phyloP scores from a whole-genome alignment of 805 yeast species.

The Candida cerambycidarum region DNA sequence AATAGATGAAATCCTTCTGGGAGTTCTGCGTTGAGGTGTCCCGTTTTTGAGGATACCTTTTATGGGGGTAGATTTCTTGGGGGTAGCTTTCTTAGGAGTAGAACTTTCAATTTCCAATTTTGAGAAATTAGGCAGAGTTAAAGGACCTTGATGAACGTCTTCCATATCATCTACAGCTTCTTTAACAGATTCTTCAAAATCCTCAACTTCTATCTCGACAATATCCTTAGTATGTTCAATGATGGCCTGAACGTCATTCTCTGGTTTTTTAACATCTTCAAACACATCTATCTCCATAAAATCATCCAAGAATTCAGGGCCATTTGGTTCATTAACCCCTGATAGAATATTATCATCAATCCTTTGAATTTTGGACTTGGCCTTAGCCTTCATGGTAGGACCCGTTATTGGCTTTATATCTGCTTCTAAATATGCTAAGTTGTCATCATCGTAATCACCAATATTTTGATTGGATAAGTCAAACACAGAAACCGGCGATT shows the following conservation, averaged over 20 bases:
- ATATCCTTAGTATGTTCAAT: background rate
- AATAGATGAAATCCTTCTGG: background rate
- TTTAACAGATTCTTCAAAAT: background rate
- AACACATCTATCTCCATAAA: background rate
- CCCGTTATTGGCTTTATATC: background rate
- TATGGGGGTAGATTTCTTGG: background rate
- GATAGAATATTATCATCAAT: slow-evolving; percentile 4
- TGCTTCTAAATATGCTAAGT: slow-evolving; percentile 26
- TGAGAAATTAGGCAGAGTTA: slow-evolving; percentile 3
- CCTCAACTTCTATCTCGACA: background rate
- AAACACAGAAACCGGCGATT: slow-evolving; percentile 18
- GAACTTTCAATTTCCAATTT: slow-evolving; percentile 2
- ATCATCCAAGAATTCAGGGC: background rate
- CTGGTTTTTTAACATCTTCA: background rate
- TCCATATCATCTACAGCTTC: background rate
- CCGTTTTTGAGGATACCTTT: background rate
- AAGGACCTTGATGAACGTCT: background rate
- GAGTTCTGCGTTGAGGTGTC: too few species aligned
- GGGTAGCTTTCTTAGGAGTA: background rate
- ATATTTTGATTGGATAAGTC: slow-evolving; percentile 30
- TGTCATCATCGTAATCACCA: slow-evolving; percentile 37
- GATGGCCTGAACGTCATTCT: background rate
- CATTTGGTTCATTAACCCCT: background rate
- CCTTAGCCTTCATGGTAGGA: background rate
- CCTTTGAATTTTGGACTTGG: slow-evolving; percentile 4